phyloP scores from a whole-genome alignment of 2,329 filamentous ascomycete species.

The Colletotrichum phormii region DNA sequence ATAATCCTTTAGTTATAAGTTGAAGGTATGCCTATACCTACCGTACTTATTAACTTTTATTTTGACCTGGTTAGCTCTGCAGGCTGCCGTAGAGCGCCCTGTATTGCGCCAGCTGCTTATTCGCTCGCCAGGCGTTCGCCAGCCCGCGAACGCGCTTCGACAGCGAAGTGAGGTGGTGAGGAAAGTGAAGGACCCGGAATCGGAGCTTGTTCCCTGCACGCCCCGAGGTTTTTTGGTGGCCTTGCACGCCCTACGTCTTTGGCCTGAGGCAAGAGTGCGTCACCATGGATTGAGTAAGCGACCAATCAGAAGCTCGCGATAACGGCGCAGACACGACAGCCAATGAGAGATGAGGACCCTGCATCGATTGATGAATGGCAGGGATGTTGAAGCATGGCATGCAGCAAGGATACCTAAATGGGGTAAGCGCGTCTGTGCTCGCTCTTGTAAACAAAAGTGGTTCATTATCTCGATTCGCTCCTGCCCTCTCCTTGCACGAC shows the following conservation, averaged over 20 bases:
- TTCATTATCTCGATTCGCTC: constrained; percentile 29
- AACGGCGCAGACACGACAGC: neutral
- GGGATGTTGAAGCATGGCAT: constrained; percentile 27
- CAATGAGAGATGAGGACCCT: constrained; percentile 28
- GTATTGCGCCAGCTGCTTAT: constrained; percentile 12
- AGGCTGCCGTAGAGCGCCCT: too few relatives aligned
- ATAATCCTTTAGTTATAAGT: too few relatives aligned
- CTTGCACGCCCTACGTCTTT: neutral
- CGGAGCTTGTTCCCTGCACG: neutral
- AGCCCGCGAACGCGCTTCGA: neutral
- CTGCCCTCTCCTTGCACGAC: constrained; percentile 1
- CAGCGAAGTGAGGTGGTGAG: too few relatives aligned
- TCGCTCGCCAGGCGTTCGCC: neutral
- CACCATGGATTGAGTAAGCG: neutral
- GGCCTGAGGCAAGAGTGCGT: constrained; percentile 27
- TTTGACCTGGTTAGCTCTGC: too few relatives aligned
- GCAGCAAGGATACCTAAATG: constrained; percentile 14
- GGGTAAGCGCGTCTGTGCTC: constrained; percentile 29
- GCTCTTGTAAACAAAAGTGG: constrained; percentile 10
- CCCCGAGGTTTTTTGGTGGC: neutral
- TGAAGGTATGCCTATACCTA: too few relatives aligned
- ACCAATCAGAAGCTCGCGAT: constrained; percentile 22
- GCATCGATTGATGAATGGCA: constrained; percentile 28
- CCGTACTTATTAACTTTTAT: too few relatives aligned
- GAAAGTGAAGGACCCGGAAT: neutral